Conservation (phyloP, 257 asterid genomes). For the Solanum okadae region DNA sequence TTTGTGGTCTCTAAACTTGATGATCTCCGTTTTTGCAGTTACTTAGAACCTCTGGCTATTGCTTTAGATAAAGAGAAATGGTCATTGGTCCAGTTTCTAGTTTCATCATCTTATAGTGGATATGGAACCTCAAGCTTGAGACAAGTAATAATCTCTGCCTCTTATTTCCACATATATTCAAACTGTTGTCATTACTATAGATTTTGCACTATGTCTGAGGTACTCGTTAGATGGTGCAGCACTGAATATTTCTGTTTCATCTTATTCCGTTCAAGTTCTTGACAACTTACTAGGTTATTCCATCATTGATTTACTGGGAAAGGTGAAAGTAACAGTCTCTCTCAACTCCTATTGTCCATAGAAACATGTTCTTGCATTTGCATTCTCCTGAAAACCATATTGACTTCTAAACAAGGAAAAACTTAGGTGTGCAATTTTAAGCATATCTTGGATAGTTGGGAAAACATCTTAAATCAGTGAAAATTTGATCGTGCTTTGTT, state of each 20-base stretch:
- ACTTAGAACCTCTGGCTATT: slow-evolving; percentile 83
- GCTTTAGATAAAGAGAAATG: slow-evolving; percentile 89
- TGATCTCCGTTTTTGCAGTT: slow-evolving; percentile 39
- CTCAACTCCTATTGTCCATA: neutral
- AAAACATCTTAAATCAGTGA: neutral
- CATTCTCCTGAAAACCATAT: neutral
- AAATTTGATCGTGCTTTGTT: neutral
- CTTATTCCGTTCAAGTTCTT: neutral
- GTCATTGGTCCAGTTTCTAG: slow-evolving; percentile 89
- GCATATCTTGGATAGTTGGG: neutral
- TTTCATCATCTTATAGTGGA: slow-evolving; percentile 90
- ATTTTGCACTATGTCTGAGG: neutral
- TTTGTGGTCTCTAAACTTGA: slow-evolving; percentile 10
- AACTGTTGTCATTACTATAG: neutral
- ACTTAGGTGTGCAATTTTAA: neutral
- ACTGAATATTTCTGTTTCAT: neutral
- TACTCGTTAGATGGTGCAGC: neutral
- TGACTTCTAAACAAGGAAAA: neutral
- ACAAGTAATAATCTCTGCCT: slow-evolving; percentile 41
- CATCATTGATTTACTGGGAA: neutral
- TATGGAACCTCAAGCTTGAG: slow-evolving; percentile 92
- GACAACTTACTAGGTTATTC: neutral
- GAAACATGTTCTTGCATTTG: neutral
- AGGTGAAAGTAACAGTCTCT: neutral
- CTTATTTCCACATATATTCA: neutral